These are phyloP conservation scores for Linnemannia schmuckeri DNA, from an alignment of 192 early-diverging fungal genomes.

Conservation along the genomic window DNA sequence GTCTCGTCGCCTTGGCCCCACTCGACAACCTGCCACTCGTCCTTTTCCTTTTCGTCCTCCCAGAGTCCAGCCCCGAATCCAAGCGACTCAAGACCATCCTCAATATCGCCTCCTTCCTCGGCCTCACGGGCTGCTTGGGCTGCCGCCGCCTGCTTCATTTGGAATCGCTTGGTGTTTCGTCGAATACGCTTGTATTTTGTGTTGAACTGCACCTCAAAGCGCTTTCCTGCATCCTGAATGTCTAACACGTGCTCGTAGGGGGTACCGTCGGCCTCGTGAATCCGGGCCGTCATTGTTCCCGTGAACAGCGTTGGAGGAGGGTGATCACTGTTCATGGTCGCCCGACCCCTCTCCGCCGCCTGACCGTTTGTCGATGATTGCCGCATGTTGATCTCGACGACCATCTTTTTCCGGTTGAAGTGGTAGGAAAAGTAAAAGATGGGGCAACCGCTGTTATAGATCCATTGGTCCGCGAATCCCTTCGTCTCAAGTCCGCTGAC, in stretches of 20 bases:
- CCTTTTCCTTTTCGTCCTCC: constrained; percentile 72
- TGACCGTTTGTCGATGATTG: constrained; percentile 76
- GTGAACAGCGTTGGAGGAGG: constrained; percentile 56
- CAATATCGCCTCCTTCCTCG: constrained; percentile 75
- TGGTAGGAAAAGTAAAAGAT: constrained; percentile 84
- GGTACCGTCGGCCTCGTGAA: constrained; percentile 86
- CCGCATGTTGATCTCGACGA: constrained; percentile 89
- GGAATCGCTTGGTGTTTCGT: constrained; percentile 81
- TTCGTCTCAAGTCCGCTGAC: constrained; percentile 86
- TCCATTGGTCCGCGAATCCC: constrained; percentile 94
- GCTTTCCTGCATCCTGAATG: constrained; percentile 79
- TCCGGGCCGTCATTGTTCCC: constrained; percentile 80
- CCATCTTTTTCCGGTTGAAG: constrained; percentile 97
- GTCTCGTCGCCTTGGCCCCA: constrained; percentile 88
- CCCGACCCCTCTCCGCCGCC: constrained; percentile 45
- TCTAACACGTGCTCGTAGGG: constrained; percentile 88
- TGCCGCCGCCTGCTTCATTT: constrained; percentile 77
- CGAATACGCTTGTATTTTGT: constrained; percentile 98
- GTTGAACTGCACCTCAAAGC: constrained; percentile 94
- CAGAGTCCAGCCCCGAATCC: constrained; percentile 65
- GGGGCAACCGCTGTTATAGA: constrained; percentile 92
- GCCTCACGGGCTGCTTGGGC: constrained; percentile 73
- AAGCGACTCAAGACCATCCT: constrained; percentile 71
- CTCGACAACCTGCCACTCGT: constrained; percentile 80
- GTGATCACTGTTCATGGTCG: constrained; percentile 21